These are phyloP conservation scores for Globisporangium canariense DNA, from an alignment of 352 stramenopile species.

Conservation along the genomic window DNA sequence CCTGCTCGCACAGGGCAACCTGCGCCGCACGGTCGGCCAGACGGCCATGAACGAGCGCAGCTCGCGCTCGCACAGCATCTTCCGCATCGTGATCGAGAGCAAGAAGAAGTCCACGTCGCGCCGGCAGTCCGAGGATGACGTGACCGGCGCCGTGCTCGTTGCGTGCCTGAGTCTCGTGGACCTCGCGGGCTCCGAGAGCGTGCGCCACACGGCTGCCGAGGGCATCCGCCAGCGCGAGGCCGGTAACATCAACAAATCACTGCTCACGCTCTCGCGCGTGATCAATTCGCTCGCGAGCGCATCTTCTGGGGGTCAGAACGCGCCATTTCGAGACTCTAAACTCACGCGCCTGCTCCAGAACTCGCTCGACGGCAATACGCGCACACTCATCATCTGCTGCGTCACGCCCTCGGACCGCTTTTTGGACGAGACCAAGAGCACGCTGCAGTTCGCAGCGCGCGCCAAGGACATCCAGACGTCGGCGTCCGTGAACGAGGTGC, in stretches of 20 bases:
- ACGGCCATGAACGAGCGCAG: conserved; percentile 83
- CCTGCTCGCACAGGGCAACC: conserved; percentile 64
- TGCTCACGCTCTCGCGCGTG: conserved; percentile 94
- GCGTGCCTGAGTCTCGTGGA: conserved; percentile 97
- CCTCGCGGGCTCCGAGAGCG: conserved; percentile 96
- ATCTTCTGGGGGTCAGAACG: conserved; percentile 30
- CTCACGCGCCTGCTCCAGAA: conserved; percentile 91
- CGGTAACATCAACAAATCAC: conserved; percentile 96
- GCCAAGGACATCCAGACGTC: conserved; percentile 89
- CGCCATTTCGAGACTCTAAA: conserved; percentile 89
- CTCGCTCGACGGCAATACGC: conserved; percentile 89
- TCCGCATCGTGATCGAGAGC: conserved; percentile 81
- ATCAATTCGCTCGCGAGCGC: conserved; percentile 82
- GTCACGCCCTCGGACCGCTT: conserved; percentile 73
- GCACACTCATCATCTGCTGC: conserved; percentile 89
- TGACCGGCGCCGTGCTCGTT: conserved; percentile 86
- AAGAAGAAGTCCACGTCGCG: conserved; percentile 51
- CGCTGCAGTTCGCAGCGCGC: conserved; percentile 90
- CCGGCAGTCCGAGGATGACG: conserved; percentile 61
- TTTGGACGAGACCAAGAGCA: conserved; percentile 85
- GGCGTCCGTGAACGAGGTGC: conserved; percentile 83
- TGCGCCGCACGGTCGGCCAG: conserved; percentile 54
- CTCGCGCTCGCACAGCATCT: conserved; percentile 82
- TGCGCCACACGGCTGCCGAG: conserved; percentile 93
- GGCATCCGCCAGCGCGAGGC: conserved; percentile 95